These are phyloP conservation scores for Vanrija humicola DNA, from an alignment of 1,284 basidiomycete genomes.

Conservation along the genomic window DNA sequence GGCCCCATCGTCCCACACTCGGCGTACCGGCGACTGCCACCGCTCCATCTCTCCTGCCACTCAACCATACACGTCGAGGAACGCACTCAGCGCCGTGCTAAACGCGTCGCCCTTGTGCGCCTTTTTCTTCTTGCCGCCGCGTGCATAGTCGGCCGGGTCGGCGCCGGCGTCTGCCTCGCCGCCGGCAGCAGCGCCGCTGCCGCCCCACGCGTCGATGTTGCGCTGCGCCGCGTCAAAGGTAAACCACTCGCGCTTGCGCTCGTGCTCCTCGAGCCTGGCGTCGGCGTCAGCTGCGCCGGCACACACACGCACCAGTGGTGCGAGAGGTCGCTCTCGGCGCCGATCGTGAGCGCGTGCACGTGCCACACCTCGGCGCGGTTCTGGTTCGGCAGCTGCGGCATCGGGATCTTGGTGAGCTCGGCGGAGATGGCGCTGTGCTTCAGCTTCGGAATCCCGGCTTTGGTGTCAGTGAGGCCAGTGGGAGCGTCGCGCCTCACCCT, in stretches of 20 bases:
- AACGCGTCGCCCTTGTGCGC: conserved; percentile 34
- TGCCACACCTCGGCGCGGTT: conserved; percentile 29
- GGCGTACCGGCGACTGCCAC: too few relatives aligned
- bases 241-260: conserved; percentile 34
- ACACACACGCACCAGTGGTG: conserved; percentile 25
- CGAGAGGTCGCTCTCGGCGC: conserved; percentile 13
- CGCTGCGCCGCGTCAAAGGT: conserved; percentile 12
- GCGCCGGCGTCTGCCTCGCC: not conserved
- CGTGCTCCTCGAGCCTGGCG: conserved; percentile 33
- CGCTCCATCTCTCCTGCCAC: not conserved
- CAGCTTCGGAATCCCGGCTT: conserved; percentile 7
- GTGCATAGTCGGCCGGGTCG: not conserved
- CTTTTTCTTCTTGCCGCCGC: conserved; percentile 28
- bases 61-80: conserved; percentile 7
- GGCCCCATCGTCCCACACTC: too few relatives aligned
- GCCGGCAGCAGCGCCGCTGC: not conserved
- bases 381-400: not conserved
- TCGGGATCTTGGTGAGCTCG: conserved; percentile 1
- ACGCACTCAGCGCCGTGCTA: conserved; percentile 26
- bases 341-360: conserved; percentile 25
- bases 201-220: conserved; percentile 29
- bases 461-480: not conserved
- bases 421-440: conserved; percentile 1
- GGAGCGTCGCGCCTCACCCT: conserved; percentile 27
- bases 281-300: not conserved